Conservation (phyloP, 495 filamentous ascomycete species). For the Podospora tetraspora region DNA sequence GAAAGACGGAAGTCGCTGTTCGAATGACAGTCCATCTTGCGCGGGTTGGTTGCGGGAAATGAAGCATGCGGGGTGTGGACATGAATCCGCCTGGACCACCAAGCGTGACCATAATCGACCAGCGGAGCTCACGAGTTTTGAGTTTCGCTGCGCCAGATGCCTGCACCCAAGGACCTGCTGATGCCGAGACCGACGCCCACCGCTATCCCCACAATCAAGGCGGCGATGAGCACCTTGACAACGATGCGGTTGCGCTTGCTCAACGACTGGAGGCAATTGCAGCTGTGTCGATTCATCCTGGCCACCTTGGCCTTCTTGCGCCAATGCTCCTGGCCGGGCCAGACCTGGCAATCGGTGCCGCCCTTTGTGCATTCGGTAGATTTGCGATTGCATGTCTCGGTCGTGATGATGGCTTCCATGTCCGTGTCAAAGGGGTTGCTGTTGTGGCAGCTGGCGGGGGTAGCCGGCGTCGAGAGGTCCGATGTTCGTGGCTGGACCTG, state of each 20-base stretch:
- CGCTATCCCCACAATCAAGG: constrained; percentile 43
- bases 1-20: background rate
- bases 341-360: constrained; percentile 41
- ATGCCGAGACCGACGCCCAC: constrained; percentile 46
- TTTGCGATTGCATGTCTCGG: constrained; percentile 26
- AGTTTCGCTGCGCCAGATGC: constrained; percentile 38
- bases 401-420: constrained; percentile 42
- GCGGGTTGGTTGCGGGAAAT: background rate
- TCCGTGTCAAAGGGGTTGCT: constrained; percentile 45
- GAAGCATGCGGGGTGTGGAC: background rate
- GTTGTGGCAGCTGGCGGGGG: constrained; percentile 26
- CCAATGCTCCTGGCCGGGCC: constrained; percentile 50
- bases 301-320: constrained; percentile 43
- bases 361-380: constrained; percentile 30
- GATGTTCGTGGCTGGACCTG: constrained; percentile 26
- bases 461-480: constrained; percentile 32
- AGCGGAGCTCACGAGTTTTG: constrained; percentile 20
- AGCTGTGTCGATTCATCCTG: constrained; percentile 40
- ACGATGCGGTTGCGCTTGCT: constrained; percentile 46
- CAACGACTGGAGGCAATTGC: constrained; percentile 39
- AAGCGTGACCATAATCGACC: background rate
- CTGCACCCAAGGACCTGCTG: constrained; percentile 46
- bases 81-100: no score
- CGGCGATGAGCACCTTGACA: constrained; percentile 37
- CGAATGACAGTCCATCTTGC: background rate